Evolutionary conservation across 2,329 filamentous ascomycete species (phyloP).

Genomic region (Meredithiella fracta): DNA sequence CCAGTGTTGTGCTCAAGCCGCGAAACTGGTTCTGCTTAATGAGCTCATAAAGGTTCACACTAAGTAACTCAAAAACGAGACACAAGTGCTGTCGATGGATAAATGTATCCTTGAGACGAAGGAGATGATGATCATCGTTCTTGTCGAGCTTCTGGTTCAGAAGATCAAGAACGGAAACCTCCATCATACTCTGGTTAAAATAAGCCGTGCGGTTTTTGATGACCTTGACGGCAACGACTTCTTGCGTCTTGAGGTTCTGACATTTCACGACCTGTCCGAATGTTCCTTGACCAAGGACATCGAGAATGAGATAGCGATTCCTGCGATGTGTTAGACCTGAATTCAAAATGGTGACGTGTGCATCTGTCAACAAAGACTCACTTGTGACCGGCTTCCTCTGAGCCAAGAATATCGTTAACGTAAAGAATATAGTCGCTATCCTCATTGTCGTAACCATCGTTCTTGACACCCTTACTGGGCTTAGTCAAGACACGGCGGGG

Average conservation of each 20-base stretch:
- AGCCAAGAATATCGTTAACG: slow-evolving; percentile 95
- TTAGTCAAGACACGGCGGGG: slow-evolving; percentile 91
- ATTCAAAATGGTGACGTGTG: not conserved
- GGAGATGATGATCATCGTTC: slow-evolving; percentile 92
- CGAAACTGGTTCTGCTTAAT: slow-evolving; percentile 99
- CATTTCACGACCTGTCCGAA: slow-evolving; percentile 99
- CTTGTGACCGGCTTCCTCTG: slow-evolving; percentile 97
- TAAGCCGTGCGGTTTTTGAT: slow-evolving; percentile 98
- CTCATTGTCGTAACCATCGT: slow-evolving; percentile 97
- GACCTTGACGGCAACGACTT: slow-evolving; percentile 96
- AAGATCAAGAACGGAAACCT: slow-evolving; percentile 91
- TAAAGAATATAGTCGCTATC: slow-evolving; percentile 99
- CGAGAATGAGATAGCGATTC: slow-evolving; percentile 91
- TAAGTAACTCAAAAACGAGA: slow-evolving; percentile 87
- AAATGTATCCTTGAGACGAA: slow-evolving; percentile 92
- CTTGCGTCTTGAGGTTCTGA: slow-evolving; percentile 94
- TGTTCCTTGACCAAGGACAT: slow-evolving; percentile 91
- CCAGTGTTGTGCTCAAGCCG: slow-evolving; percentile 86
- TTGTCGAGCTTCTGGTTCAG: slow-evolving; percentile 98
- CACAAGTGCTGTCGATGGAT: slow-evolving; percentile 96
- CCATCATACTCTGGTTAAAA: slow-evolving; percentile 99
- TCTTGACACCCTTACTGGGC: slow-evolving; percentile 95
- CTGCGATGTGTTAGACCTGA: slow-evolving; percentile 25
- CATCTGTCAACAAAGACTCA: slow-evolving; percentile 26
- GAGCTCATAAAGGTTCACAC: slow-evolving; percentile 93